phyloP scores from a whole-genome alignment of 2,329 filamentous ascomycete genomes.

The Dryadomyces quercivorus region DNA sequence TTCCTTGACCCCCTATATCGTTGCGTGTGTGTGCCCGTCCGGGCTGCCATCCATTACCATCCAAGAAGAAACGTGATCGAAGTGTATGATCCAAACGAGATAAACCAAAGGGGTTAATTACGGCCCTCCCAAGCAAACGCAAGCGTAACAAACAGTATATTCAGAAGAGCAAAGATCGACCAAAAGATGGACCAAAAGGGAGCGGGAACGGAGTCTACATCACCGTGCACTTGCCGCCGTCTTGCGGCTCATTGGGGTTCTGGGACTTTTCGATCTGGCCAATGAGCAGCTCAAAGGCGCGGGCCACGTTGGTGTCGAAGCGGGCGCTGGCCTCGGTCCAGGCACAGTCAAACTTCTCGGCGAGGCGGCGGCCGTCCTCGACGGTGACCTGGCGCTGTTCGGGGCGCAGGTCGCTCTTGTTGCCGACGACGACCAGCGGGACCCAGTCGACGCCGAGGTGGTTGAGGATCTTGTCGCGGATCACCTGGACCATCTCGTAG shows the following conservation, averaged over 20 bases:
- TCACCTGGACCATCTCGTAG: conserved; percentile 95
- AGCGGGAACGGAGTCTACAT: conserved; percentile 47
- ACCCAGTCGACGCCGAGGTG: conserved; percentile 90
- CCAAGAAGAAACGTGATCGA: not conserved
- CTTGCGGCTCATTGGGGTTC: conserved; percentile 74
- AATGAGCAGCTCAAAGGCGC: conserved; percentile 89
- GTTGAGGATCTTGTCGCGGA: conserved; percentile 93
- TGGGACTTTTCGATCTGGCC: conserved; percentile 89
- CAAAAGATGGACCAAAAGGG: not conserved
- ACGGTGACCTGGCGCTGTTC: conserved; percentile 84
- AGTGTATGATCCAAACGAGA: not conserved
- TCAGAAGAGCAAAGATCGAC: not conserved
- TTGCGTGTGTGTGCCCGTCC: not conserved
- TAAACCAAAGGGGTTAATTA: not conserved
- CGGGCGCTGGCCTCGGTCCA: conserved; percentile 92
- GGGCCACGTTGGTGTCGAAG: conserved; percentile 86
- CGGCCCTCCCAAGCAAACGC: no score
- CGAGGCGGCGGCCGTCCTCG: conserved; percentile 75
- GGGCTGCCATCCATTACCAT: not conserved
- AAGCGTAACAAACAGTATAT: not conserved
- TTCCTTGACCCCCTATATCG: not conserved
- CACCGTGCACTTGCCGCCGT: conserved; percentile 66
- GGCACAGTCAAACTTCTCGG: conserved; percentile 78
- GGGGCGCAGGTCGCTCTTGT: conserved; percentile 87
- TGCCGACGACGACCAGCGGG: conserved; percentile 88